Conservation (phyloP, 306 rosid genomes). For the Dryas alaskensis region DNA sequence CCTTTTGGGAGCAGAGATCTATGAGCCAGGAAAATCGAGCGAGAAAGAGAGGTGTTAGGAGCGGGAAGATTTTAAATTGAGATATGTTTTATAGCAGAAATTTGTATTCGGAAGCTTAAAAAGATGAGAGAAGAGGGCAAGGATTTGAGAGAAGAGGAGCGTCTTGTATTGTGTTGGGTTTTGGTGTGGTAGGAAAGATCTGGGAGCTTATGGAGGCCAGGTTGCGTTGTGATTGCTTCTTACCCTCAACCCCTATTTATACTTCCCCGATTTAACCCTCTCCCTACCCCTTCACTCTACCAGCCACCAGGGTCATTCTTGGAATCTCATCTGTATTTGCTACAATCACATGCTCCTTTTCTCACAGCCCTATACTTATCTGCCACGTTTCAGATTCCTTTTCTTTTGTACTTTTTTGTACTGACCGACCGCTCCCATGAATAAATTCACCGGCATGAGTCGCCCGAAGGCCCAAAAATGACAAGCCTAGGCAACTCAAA, state of each 20-base stretch:
- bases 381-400: slow-evolving; percentile 4
- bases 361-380: background rate
- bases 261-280: slow-evolving; percentile 21
- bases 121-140: slow-evolving; percentile 18
- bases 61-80: slow-evolving; percentile 63
- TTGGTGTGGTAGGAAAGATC: background rate
- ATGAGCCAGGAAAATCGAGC: background rate
- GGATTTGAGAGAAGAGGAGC: slow-evolving; percentile 8
- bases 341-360: background rate
- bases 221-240: background rate
- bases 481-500: too few species aligned
- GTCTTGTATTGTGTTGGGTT: background rate
- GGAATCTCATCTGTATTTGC: slow-evolving; percentile 7
- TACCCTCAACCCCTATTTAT: background rate
- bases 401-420: too few species aligned
- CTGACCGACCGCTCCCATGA: too few species aligned
- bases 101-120: slow-evolving; percentile 25
- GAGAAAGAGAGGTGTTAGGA: background rate
- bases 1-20: slow-evolving; percentile 21
- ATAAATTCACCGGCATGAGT: too few species aligned
- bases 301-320: background rate
- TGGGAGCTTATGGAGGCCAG: background rate
- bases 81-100: slow-evolving; percentile 33
- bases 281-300: background rate
- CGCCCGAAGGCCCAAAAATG: too few species aligned